Base-by-base conservation (phyloP, 2,329 filamentous ascomycete genomes). In the Cladosporium colombiae region DNA sequence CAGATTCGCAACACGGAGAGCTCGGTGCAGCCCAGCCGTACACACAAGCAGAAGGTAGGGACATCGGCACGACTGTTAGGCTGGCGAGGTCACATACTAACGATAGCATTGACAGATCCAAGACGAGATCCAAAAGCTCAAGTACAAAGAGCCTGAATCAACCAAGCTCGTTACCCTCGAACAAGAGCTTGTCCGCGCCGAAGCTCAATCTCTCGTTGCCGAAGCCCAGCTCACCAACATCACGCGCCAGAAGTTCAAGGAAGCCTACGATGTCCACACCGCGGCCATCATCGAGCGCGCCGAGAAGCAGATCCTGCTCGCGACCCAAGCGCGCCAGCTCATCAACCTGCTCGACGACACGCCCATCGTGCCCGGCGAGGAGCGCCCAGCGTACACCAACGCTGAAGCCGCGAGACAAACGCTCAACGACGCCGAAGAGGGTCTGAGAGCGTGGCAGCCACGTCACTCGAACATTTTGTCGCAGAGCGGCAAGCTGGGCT, bases 141-240 rank as follows among this genome's bases (percentile, higher is more conserved):
- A 96, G 84, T 86, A 90, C 79, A 97, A 95, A 82, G 95, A 98
- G 80, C 93, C 93, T 7, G 87, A 91, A 76, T 96, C 90, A 75
- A 84, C 91, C 33, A 91, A 88, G 76, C 82, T 98, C 64, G 88
- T 92, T 40, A 90, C 90, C 25, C 85, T 98, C 63, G 95, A 99
- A 83, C 95, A 99, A 82, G 95, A 98, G 83, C 88, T 99, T 62
- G 93, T 99, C 62, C 86, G 95, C 70, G 93, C 94, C 27, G 95
- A 99, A 83, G 95, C 95, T 3, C 93, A 98, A 83, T 96, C 92
- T 74, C 81, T 99, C 66, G 95, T 99, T 59, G 95, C 95, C 1
- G 95, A 99, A 81, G 95, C 95, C 25, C 95, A 99, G 80, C 84
- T 99, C 78, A 94, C 91, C 75, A 99, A 99, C 78, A 88, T 97